phyloP scores from a whole-genome alignment of 768 basidiomycete genomes.

The Dendrothele bispora region DNA sequence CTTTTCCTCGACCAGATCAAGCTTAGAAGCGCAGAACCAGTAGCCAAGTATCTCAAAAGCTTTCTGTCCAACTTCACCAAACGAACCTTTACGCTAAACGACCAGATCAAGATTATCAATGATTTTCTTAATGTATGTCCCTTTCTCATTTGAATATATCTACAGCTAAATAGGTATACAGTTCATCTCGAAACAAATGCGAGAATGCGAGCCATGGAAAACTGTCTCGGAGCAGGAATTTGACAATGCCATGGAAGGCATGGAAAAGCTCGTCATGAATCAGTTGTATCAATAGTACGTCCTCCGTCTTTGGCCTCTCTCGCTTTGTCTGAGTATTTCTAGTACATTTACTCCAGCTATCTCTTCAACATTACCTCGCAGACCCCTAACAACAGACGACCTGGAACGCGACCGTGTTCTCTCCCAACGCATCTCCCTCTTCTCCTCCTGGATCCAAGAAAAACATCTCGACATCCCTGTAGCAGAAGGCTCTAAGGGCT shows the following conservation, averaged over 20 bases:
- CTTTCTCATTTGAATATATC: not conserved
- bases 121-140: slow-evolving; percentile 82
- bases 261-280: slow-evolving; percentile 99
- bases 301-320: not conserved
- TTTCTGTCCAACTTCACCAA: slow-evolving; percentile 94
- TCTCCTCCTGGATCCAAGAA: slow-evolving; percentile 88
- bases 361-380: slow-evolving; percentile 45
- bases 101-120: slow-evolving; percentile 93
- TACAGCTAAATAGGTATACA: slow-evolving; percentile 28
- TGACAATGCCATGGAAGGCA: slow-evolving; percentile 95
- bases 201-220: slow-evolving; percentile 80
- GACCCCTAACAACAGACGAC: slow-evolving; percentile 89
- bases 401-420: slow-evolving; percentile 94
- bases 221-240: slow-evolving; percentile 80
- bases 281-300: slow-evolving; percentile 91
- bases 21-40: slow-evolving; percentile 80
- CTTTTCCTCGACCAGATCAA: slow-evolving; percentile 96
- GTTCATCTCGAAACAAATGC: slow-evolving; percentile 93
- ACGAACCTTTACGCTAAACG: slow-evolving; percentile 85
- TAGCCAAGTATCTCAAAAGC: slow-evolving; percentile 93
- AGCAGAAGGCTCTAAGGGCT: slow-evolving; percentile 72
- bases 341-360: slow-evolving; percentile 94
- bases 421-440: slow-evolving; percentile 84
- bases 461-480: slow-evolving; percentile 89
- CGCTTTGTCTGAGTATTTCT: slow-evolving; percentile 9